Evolutionary conservation across 805 yeast genomes (phyloP).

Genomic region (Millerago galiae): DNA sequence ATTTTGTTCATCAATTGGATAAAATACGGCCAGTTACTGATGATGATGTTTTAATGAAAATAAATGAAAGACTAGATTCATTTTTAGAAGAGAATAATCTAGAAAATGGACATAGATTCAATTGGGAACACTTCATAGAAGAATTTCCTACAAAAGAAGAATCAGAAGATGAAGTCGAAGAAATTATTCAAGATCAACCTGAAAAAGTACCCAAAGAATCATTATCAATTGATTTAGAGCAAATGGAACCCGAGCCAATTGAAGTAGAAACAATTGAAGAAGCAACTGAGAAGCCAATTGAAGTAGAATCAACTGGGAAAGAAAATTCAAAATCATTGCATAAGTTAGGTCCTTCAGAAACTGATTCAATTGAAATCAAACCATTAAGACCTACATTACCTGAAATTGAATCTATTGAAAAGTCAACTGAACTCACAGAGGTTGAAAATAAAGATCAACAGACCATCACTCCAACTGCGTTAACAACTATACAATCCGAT

Average conservation of each 20-base stretch:
- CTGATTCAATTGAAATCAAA: background rate
- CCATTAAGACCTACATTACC: background rate
- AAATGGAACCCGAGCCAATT: background rate
- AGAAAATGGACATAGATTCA: slow-evolving; percentile 38
- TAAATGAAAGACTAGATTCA: slow-evolving; percentile 33
- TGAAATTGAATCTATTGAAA: background rate
- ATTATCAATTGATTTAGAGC: background rate
- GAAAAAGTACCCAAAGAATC: background rate
- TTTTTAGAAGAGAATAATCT: slow-evolving; percentile 50
- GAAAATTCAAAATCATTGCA: background rate
- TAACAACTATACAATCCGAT: background rate
- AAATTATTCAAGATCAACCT: background rate
- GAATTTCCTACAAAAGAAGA: slow-evolving; percentile 5
- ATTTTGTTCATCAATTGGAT: slow-evolving; percentile 50
- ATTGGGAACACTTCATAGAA: slow-evolving; percentile 20
- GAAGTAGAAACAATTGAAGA: no score
- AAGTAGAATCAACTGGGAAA: no score
- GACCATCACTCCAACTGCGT: background rate
- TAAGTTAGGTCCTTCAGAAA: background rate
- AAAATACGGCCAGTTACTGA: slow-evolving; percentile 34
- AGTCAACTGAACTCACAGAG: no score
- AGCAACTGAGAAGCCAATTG: no score
- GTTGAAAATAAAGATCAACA: no score
- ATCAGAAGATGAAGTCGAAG: no score
- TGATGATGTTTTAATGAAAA: slow-evolving; percentile 31